phyloP scores from a whole-genome alignment of 495 filamentous ascomycete genomes.

The Penicillium manginii region DNA sequence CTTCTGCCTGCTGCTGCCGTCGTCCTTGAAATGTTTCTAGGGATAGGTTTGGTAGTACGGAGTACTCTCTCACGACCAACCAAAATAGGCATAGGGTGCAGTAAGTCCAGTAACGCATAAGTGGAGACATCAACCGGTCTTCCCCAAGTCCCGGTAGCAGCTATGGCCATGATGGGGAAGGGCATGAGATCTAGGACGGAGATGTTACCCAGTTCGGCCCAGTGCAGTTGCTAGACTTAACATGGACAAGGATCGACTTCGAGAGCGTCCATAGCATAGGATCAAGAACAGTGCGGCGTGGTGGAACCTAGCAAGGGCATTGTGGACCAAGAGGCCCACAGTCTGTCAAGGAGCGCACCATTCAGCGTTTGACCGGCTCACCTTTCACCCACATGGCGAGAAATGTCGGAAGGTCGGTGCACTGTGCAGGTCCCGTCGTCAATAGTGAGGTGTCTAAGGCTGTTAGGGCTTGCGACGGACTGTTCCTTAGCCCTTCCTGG shows the following conservation, averaged over 20 bases:
- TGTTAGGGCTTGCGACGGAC: conserved; percentile 5
- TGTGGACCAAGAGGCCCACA: conserved; percentile 9
- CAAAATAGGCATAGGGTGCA: conserved; percentile 11
- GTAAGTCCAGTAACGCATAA: conserved; percentile 1
- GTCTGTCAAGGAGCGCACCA: conserved; percentile 18
- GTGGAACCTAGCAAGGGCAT: conserved; percentile 5
- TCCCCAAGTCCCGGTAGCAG: conserved; percentile 15
- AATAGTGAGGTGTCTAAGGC: neutral
- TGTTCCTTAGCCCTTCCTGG: neutral
- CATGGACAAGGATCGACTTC: conserved; percentile 13
- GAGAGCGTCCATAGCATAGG: neutral
- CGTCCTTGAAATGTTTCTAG: neutral
- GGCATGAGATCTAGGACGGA: conserved; percentile 17
- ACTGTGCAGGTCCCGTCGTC: conserved; percentile 4
- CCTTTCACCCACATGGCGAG: conserved; percentile 26
- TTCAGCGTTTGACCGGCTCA: conserved; percentile 20
- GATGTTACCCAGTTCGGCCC: conserved; percentile 18
- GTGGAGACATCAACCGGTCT: conserved; percentile 15
- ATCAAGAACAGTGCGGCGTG: conserved; percentile 3
- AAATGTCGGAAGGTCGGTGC: conserved; percentile 22
- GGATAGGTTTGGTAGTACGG: neutral
- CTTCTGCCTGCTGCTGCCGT: neutral
- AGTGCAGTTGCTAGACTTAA: conserved; percentile 9
- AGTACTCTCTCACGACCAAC: conserved; percentile 15
- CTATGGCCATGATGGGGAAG: conserved; percentile 12